phyloP scores from a whole-genome alignment of 2,329 filamentous ascomycete genomes.

The Diplodia intermedia region DNA sequence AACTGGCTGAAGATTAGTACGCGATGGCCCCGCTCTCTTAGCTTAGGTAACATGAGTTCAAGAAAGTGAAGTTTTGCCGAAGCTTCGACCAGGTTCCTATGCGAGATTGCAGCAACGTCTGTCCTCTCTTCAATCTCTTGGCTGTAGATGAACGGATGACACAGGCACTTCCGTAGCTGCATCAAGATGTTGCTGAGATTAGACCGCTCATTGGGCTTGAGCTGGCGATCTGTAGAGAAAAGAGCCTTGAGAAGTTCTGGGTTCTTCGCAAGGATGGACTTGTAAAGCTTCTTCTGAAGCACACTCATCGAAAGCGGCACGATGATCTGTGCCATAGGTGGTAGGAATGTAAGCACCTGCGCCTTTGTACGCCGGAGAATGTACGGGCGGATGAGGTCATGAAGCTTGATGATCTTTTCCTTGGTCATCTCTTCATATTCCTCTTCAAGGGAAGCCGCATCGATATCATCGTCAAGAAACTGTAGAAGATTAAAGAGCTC shows the following conservation, averaged over 20 bases:
- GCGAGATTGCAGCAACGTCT: slow-evolving; percentile 65
- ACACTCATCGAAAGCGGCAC: slow-evolving; percentile 94
- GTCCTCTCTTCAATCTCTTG: slow-evolving; percentile 84
- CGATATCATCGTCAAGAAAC: slow-evolving; percentile 77
- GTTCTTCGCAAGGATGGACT: slow-evolving; percentile 90
- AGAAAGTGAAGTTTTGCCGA: slow-evolving; percentile 87
- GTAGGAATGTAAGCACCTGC: slow-evolving; percentile 88
- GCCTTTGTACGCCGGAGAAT: slow-evolving; percentile 83
- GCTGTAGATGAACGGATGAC: slow-evolving; percentile 96
- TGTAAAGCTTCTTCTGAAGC: slow-evolving; percentile 92
- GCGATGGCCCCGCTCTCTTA: slow-evolving; percentile 83
- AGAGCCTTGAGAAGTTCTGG: slow-evolving; percentile 87
- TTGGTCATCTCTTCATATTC: slow-evolving; percentile 80
- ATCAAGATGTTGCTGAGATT: slow-evolving; percentile 93
- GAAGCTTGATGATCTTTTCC: slow-evolving; percentile 80
- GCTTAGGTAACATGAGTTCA: slow-evolving; percentile 83
- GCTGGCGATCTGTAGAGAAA: slow-evolving; percentile 66
- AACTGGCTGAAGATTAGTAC: slow-evolving; percentile 98
- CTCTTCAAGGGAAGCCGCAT: slow-evolving; percentile 76
- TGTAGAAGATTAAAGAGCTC: slow-evolving; percentile 97
- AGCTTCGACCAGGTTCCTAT: slow-evolving; percentile 87
- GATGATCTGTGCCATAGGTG: slow-evolving; percentile 93
- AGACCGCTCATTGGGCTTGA: slow-evolving; percentile 75
- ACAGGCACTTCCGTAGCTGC: slow-evolving; percentile 92
- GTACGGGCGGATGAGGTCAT: slow-evolving; percentile 78